Evolutionary conservation across 2,329 filamentous ascomycete genomes (phyloP).

Genomic region (Claviceps humidiphila): DNA sequence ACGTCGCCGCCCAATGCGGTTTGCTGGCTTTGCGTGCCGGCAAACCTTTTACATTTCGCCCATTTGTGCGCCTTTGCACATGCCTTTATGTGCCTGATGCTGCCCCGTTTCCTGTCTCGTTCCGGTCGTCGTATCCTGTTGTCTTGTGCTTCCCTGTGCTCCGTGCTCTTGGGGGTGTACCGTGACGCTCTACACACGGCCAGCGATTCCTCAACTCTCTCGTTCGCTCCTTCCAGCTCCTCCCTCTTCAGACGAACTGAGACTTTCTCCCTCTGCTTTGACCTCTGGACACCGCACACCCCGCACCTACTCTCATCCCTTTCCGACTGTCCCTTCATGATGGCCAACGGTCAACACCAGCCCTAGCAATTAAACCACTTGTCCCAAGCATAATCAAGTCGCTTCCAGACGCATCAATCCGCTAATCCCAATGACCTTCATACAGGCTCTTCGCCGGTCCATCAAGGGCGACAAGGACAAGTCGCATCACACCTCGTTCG

Average conservation of each 20-base stretch:
- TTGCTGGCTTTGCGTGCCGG: not conserved
- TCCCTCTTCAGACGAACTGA: not conserved
- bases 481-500: constrained; percentile 56
- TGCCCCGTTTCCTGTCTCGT: not conserved
- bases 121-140: not conserved
- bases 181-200: not conserved
- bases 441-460: constrained; percentile 69
- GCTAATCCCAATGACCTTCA: constrained; percentile 31
- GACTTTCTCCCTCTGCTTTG: not conserved
- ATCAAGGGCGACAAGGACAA: constrained; percentile 82
- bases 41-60: not conserved
- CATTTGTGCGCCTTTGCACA: not conserved
- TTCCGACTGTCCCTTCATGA: not conserved
- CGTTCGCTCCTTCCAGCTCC: constrained; percentile 8
- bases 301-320: not conserved
- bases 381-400: not conserved
- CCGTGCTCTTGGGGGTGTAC: not conserved
- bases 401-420: not conserved
- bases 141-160: not conserved
- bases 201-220: not conserved
- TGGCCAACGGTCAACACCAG: constrained; percentile 1
- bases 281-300: not conserved
- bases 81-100: not conserved
- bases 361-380: not conserved
- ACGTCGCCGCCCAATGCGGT: constrained; percentile 2